These are phyloP conservation scores for Aspergillus versicolor DNA, from an alignment of 2,329 filamentous ascomycete species.

Conservation along the genomic window DNA sequence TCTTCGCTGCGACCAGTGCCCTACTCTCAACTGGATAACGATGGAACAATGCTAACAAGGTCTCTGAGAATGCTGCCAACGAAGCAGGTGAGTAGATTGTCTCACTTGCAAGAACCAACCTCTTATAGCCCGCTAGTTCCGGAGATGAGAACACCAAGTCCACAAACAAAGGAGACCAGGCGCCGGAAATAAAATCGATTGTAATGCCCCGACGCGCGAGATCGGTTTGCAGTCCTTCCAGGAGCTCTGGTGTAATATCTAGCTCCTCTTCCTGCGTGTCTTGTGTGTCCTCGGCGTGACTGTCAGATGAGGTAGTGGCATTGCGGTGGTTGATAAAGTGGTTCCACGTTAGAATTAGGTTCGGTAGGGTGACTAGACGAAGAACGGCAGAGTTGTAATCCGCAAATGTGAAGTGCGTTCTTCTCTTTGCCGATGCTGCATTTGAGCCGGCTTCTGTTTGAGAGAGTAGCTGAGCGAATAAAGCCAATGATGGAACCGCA, in stretches of 20 bases:
- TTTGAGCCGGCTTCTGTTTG: constrained; percentile 16
- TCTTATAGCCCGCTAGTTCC: constrained; percentile 34
- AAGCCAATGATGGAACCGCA: constrained; percentile 56
- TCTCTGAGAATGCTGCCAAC: constrained; percentile 55
- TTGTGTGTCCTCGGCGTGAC: constrained; percentile 5
- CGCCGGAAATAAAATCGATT: constrained; percentile 58
- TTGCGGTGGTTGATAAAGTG: constrained; percentile 17
- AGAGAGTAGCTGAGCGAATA: constrained; percentile 54
- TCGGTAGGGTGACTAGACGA: constrained; percentile 61
- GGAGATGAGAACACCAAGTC: constrained; percentile 45
- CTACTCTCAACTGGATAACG: constrained; percentile 38
- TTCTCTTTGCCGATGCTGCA: constrained; percentile 8
- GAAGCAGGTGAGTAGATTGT: constrained; percentile 63
- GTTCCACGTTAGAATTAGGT: constrained; percentile 58
- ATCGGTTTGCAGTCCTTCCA: constrained; percentile 46
- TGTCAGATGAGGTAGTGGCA: not conserved
- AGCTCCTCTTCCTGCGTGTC: constrained; percentile 30
- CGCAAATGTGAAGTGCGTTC: constrained; percentile 55
- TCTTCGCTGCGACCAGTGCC: constrained; percentile 62
- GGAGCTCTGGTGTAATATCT: constrained; percentile 50
- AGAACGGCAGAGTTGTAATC: constrained; percentile 64
- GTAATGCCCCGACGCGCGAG: constrained; percentile 46
- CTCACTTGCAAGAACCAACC: constrained; percentile 60
- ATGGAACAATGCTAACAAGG: constrained; percentile 51
- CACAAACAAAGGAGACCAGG: constrained; percentile 53